Conservation (phyloP, 2,329 filamentous ascomycete genomes). For the Talaromyces rugulosus region DNA sequence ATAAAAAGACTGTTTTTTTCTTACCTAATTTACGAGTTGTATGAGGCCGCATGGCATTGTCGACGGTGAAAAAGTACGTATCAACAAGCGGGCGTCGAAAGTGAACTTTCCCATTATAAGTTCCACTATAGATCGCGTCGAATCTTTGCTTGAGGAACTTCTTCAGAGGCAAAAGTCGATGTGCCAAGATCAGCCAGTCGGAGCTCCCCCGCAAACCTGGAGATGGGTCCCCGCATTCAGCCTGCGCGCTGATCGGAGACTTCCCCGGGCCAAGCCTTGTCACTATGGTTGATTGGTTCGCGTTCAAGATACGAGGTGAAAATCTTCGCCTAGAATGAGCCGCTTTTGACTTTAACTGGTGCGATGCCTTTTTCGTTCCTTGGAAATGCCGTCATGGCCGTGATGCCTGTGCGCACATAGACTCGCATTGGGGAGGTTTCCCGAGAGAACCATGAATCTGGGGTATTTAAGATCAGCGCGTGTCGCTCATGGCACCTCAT, state of each 20-base stretch:
- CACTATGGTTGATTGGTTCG: neutral
- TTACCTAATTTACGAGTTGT: neutral
- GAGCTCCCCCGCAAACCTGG: neutral
- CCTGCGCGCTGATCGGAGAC: neutral
- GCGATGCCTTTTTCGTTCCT: neutral
- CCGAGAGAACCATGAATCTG: neutral
- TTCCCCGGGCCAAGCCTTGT: neutral
- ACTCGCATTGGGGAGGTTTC: neutral
- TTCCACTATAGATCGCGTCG: too few relatives aligned
- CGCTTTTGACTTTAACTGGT: neutral
- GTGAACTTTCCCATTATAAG: too few relatives aligned
- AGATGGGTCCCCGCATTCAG: neutral
- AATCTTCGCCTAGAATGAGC: neutral
- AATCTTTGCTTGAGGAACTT: too few relatives aligned
- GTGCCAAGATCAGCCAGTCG: neutral
- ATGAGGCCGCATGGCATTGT: neutral
- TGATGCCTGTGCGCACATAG: neutral
- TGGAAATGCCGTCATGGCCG: neutral
- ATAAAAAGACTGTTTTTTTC: neutral
- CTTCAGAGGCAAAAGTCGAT: too few relatives aligned
- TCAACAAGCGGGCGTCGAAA: neutral
- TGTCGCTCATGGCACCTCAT: neutral
- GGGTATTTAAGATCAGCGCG: neutral
- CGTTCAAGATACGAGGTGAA: neutral
- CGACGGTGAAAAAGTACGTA: too few relatives aligned